phyloP scores from a whole-genome alignment of 176 grass and related monocot species.

The Oryza australiensis region DNA sequence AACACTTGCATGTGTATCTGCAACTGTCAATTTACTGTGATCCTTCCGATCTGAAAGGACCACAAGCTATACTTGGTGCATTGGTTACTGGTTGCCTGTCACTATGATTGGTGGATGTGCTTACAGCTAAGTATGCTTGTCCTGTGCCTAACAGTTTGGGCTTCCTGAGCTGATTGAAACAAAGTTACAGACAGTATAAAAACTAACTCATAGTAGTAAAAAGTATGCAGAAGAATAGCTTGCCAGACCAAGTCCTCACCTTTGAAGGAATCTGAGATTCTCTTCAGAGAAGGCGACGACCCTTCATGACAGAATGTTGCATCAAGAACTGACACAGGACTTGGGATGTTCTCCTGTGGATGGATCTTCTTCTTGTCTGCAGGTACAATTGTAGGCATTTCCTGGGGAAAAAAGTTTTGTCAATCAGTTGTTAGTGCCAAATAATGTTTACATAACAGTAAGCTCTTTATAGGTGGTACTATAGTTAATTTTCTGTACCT shows the following conservation, averaged over 20 bases:
- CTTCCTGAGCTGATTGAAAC: constrained; percentile 35
- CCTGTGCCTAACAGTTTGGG: constrained; percentile 32
- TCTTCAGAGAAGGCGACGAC: constrained; percentile 34
- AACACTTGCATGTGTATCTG: constrained; percentile 41
- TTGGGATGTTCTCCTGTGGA: constrained; percentile 31
- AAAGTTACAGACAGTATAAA: background rate
- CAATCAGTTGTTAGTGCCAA: background rate
- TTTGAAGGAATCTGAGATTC: constrained; percentile 54
- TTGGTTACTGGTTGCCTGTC: constrained; percentile 46
- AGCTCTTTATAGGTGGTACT: constrained; percentile 5
- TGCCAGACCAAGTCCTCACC: constrained; percentile 42
- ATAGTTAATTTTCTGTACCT: constrained; percentile 28
- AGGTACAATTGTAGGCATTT: background rate
- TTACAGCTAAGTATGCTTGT: constrained; percentile 54
- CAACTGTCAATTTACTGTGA: constrained; percentile 32
- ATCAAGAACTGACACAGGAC: constrained; percentile 68
- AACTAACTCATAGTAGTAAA: background rate
- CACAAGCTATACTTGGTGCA: constrained; percentile 41
- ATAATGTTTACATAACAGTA: background rate
- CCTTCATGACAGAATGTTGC: constrained; percentile 47
- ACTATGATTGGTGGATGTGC: constrained; percentile 16
- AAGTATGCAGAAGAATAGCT: constrained; percentile 4
- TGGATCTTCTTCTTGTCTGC: constrained; percentile 34
- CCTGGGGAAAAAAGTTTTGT: constrained; percentile 29
- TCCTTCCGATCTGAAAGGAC: constrained; percentile 24